Evolutionary conservation across 305 asterid genomes (phyloP).

Genomic region (Fraxinus paxiana): DNA sequence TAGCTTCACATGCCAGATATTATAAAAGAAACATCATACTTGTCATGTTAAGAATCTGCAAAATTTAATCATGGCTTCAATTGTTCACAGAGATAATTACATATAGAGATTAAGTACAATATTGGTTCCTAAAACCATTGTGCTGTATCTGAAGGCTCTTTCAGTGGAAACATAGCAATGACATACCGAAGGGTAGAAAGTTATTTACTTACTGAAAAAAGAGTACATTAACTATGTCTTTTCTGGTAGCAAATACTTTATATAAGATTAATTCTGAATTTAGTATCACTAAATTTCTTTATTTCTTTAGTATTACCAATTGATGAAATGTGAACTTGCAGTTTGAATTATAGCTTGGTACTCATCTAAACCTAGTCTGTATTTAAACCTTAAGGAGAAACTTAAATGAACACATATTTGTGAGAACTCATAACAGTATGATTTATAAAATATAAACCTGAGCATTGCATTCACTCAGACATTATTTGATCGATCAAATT

Average conservation of each 20-base stretch:
- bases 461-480: not conserved
- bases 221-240: not conserved
- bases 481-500: conserved; percentile 12
- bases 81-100: conserved; percentile 1
- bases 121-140: conserved; percentile 7
- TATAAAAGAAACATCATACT: conserved; percentile 14
- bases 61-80: not conserved
- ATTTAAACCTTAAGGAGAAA: not conserved
- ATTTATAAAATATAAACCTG: not conserved
- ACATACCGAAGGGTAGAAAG: not conserved
- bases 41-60: conserved; percentile 1
- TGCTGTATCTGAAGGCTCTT: not conserved
- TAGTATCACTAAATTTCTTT: not conserved
- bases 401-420: not conserved
- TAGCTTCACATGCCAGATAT: not conserved
- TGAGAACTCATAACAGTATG: not conserved
- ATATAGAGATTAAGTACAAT: conserved; percentile 9
- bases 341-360: not conserved
- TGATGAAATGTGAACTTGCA: conserved; percentile 15
- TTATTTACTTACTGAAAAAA: not conserved
- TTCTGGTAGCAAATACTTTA: conserved; percentile 16
- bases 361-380: not conserved
- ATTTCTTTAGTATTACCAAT: not conserved
- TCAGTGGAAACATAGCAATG: not conserved
- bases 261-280: conserved; percentile 1